phyloP scores from a whole-genome alignment of 805 yeast genomes.

The Lachancea dasiensis region DNA sequence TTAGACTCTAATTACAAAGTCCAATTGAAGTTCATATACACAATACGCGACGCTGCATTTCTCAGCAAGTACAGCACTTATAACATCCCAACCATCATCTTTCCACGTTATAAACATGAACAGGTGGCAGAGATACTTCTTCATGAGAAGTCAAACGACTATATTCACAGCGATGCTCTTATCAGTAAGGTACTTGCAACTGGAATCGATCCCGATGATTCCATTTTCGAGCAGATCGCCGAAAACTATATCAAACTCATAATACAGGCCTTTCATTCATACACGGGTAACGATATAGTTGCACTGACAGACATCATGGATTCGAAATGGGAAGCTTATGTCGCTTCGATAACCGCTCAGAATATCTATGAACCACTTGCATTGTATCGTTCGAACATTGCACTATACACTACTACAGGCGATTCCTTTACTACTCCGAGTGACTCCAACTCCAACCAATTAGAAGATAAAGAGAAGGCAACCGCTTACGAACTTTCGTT shows the following conservation, averaged over 20 bases:
- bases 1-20: constrained; percentile 17
- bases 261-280: constrained; percentile 28
- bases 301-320: constrained; percentile 27
- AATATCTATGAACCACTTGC: constrained; percentile 23
- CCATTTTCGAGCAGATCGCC: constrained; percentile 10
- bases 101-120: constrained; percentile 25
- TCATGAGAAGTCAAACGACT: constrained; percentile 14
- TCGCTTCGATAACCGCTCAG: constrained; percentile 14
- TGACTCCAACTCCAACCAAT: constrained; percentile 8
- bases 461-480: constrained; percentile 8
- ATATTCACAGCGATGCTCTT: constrained; percentile 13
- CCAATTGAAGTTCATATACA: constrained; percentile 23
- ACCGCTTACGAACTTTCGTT: constrained; percentile 44
- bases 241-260: constrained; percentile 26
- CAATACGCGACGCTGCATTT: constrained; percentile 22
- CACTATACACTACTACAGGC: constrained; percentile 30
- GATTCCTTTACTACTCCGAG: constrained; percentile 25
- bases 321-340: constrained; percentile 28
- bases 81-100: constrained; percentile 25
- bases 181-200: constrained; percentile 10
- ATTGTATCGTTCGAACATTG: constrained; percentile 29
- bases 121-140: constrained; percentile 22
- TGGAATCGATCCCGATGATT: constrained; percentile 10
- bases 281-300: constrained; percentile 29
- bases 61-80: constrained; percentile 24